Base-by-base conservation (phyloP, 352 stramenopile genomes). In the Albugo laibachii region DNA sequence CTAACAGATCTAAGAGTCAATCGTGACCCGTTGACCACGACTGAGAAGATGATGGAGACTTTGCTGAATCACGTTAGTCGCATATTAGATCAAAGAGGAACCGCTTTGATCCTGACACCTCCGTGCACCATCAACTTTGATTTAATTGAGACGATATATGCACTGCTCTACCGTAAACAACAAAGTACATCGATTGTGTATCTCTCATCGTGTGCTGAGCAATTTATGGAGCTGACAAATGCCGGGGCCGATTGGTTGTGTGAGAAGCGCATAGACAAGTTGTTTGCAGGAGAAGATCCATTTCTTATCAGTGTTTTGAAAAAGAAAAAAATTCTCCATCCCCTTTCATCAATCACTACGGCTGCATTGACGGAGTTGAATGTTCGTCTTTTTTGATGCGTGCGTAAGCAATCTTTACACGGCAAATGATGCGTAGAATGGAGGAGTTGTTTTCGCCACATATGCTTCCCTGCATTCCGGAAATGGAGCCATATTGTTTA, bases 211-310 rank as follows among this genome's bases (percentile, higher is more conserved):
- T 47, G 66, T 38, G 70, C 70, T 5, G 55, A 58, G 13, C 56
- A 62, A 5, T 53, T 77, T 1, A 57, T 87, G 42, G 58, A 79
- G 27, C 42, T 76, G 15, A 75, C 71, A 0, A 56, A 81, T 27
- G 53, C 54, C 4, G 78, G 71, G 2, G 62, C 78, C 4, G 75
- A 92, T 55, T 92, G 78, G 66, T 55, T 92, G 2, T 86, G 73
- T 47, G 67, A 92, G 49, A 86, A 86, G 52, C 87, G 86, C 43
- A 65, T 79, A 13, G 71, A 84, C 18, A 81, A 80, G 41, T 46
- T 88, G 13, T 88, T 80, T 37, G 64, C 59, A 11, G 69, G 73
- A 14, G 73, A 88, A 54, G 54, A 68, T 20, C 71, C 74, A 0
- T 92, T 92, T 31, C 27, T 77, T 2, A 74, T 85, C 45, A 62